These are phyloP conservation scores for Tetrahymena malaccensis DNA, from an alignment of 73 alveolate genomes.

Conservation along the genomic window DNA sequence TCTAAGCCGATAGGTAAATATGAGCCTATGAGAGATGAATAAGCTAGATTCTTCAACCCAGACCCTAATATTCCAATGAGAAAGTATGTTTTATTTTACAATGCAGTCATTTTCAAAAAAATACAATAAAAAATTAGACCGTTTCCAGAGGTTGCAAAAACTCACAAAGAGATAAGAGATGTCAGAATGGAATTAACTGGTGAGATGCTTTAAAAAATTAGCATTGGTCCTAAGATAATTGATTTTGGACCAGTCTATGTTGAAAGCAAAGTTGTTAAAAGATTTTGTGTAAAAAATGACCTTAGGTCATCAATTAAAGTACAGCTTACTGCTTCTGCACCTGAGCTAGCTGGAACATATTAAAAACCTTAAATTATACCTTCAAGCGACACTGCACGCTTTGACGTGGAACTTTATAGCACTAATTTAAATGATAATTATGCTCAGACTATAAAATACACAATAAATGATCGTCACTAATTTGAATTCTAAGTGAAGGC, in stretches of 20 bases:
- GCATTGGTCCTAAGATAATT: slow-evolving; percentile 25
- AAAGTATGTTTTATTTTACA: background rate
- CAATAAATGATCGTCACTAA: slow-evolving; percentile 26
- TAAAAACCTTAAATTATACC: slow-evolving; percentile 19
- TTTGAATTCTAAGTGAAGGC: slow-evolving; percentile 27
- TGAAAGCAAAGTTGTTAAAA: slow-evolving; percentile 5
- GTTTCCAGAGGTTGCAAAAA: slow-evolving; percentile 15
- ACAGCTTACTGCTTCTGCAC: slow-evolving; percentile 1
- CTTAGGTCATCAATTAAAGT: slow-evolving; percentile 23
- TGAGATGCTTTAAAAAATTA: slow-evolving; percentile 16
- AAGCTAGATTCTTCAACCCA: background rate
- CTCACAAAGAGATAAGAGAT: slow-evolving; percentile 40
- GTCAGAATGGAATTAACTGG: slow-evolving; percentile 38
- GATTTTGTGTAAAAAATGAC: slow-evolving; percentile 31
- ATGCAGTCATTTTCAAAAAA: too few relatives aligned
- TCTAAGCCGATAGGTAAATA: slow-evolving; percentile 35
- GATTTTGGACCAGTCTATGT: slow-evolving; percentile 39
- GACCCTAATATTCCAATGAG: background rate
- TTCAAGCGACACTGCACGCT: slow-evolving; percentile 31
- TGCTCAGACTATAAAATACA: slow-evolving; percentile 14
- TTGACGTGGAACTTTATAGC: slow-evolving; percentile 10
- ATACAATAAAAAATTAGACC: background rate
- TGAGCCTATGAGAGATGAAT: slow-evolving; percentile 6
- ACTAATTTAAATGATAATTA: slow-evolving; percentile 1
- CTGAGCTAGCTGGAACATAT: slow-evolving; percentile 15